Evolutionary conservation across 2,329 filamentous ascomycete species (phyloP).

Genomic region (Mollisiaceae sp.): DNA sequence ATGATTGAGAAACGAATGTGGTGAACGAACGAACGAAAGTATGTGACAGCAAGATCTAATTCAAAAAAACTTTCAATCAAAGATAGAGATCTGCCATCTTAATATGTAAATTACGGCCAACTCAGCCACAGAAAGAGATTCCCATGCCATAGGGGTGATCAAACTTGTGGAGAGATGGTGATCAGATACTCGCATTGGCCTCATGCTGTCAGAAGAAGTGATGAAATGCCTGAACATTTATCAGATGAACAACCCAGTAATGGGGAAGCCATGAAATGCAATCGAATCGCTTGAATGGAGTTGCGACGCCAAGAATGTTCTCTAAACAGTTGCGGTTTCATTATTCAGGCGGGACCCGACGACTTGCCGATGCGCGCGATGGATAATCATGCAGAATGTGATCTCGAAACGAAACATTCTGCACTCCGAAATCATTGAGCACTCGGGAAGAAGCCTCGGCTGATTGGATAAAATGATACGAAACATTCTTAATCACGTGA

Average conservation of each 20-base stretch:
- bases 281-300: constrained; percentile 10
- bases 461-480: not conserved
- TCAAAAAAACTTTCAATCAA: not conserved
- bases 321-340: constrained; percentile 5
- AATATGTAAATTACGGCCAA: not conserved
- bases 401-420: not conserved
- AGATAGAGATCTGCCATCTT: constrained; percentile 1
- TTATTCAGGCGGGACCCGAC: not conserved
- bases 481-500: not conserved
- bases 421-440: not conserved
- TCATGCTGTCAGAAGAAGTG: constrained; percentile 11
- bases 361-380: not conserved
- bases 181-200: constrained; percentile 6
- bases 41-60: not conserved
- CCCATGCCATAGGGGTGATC: constrained; percentile 6
- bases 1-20: constrained; percentile 19
- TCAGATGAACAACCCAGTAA: constrained; percentile 19
- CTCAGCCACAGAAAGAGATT: constrained; percentile 11
- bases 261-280: not conserved
- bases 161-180: constrained; percentile 8
- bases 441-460: not conserved
- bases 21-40: constrained; percentile 20
- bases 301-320: constrained; percentile 1
- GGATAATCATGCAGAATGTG: not conserved
- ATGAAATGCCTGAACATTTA: constrained; percentile 16